These are phyloP conservation scores for Patellaria atrata DNA, from an alignment of 495 filamentous ascomycete genomes.

Conservation along the genomic window DNA sequence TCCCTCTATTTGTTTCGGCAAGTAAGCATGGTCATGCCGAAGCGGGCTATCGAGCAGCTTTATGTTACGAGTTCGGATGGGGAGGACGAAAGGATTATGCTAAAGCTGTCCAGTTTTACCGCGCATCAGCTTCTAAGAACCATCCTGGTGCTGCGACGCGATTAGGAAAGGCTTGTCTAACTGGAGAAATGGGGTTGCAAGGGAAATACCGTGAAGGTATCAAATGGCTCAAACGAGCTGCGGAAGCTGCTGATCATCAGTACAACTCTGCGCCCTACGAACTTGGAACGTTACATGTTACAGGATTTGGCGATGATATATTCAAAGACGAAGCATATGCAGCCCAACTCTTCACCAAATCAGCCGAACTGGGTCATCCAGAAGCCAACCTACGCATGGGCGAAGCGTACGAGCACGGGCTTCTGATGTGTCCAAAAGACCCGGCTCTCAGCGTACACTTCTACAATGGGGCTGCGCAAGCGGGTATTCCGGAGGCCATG, in stretches of 20 bases:
- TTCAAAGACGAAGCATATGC: constrained; percentile 84
- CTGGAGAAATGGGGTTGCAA: constrained; percentile 69
- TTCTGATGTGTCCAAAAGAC: constrained; percentile 72
- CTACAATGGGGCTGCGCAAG: constrained; percentile 82
- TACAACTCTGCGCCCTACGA: constrained; percentile 92
- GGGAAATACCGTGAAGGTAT: constrained; percentile 82
- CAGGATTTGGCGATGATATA: constrained; percentile 79
- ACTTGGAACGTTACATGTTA: constrained; percentile 73
- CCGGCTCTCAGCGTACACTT: constrained; percentile 93
- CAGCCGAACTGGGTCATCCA: constrained; percentile 78
- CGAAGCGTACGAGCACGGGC: constrained; percentile 93
- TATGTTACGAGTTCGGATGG: constrained; percentile 99
- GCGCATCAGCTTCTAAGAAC: constrained; percentile 77
- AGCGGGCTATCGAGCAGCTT: constrained; percentile 79
- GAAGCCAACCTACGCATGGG: constrained; percentile 78
- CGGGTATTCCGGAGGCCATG: constrained; percentile 79
- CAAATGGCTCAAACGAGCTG: constrained; percentile 91
- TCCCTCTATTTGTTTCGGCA: constrained; percentile 80
- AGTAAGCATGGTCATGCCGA: constrained; percentile 97
- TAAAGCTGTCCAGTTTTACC: constrained; percentile 88
- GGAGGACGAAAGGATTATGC: constrained; percentile 73
- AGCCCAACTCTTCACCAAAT: constrained; percentile 85
- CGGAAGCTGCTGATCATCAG: constrained; percentile 75
- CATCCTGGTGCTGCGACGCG: constrained; percentile 92
- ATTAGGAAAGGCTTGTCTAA: constrained; percentile 77